Base-by-base conservation (phyloP, 2,329 filamentous ascomycete genomes). In the Apiospora pterosperma region DNA sequence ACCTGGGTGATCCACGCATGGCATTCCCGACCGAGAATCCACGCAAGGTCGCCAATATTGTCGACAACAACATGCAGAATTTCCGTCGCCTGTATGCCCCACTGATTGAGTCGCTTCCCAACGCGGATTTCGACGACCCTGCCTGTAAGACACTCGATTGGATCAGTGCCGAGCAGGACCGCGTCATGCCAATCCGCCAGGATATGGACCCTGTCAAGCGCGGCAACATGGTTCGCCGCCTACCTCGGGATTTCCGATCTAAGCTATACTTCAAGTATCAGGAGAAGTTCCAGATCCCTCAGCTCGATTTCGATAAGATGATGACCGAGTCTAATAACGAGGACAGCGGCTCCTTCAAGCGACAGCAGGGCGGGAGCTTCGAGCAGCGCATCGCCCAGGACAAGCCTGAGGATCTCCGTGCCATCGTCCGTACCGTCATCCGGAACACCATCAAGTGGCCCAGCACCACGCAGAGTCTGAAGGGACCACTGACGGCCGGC, bases 1-100 rank as follows among this genome's bases (percentile, higher is more conserved):
- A 99, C 76, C 88, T 97, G 70, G 96, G 96, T 38, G 96, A 99
- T 74, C 93, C 94, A n/a, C 92, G 96, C 68, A 99, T 99, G 96
- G 83, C 89, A 1, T 84, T 97, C 48, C 91, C 92, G 2, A 92
- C 92, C 1, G 96, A 99, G 77, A 92, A 98, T 74, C 93, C 92
- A 36, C 88, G 89, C 74, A 99, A 99, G 78, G 93, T 99, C 23
- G 85, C 87, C 71, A 98, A 98, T 77, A 99, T 99, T 71, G 96
- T 99, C 36, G 88, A 88, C 59, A 90, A 96, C 74, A 97, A 99
- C 77, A 88, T 97, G 74, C 82, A 91, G 41, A 94, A 97, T 75
- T 99, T 99, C 82, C 89, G 96, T 38, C 88, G 92, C 5, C 85
- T 99, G 0, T 99, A 99, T 76, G 90, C 91, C 12, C 95, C 95